Evolutionary conservation across 768 basidiomycete genomes (phyloP), one percentile per base, ranked within the genome.

Genomic region (Tulasnella sp.): DNA sequence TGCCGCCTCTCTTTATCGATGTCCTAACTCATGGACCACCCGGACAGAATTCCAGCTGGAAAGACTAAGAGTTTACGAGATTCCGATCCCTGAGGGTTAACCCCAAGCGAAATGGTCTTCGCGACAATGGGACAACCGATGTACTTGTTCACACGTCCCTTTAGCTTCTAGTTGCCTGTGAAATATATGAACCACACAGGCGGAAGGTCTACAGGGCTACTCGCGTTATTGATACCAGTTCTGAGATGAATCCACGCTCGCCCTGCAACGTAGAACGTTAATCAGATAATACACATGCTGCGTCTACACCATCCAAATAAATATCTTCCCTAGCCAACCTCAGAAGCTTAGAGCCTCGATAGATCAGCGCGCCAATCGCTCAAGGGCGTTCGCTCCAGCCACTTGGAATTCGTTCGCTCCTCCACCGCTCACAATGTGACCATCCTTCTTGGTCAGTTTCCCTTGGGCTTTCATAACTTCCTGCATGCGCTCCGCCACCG

Each of bases 401-500:
- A 95, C 89, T 85, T 96, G 94, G 86, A 95, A 96, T 84, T 96
- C 94, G 42, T 84, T 83, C 39, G 89, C 89, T 24, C 34, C 62
- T 36, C 88, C 87, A 76, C 88, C 90, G 81, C 90, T 90, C 81
- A 90, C 87, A 89, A 94, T 91, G 76, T 89, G 87, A 31, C 96
- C 97, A 39, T 90, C 90, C 85, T 92, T 92, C 88, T 93, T 97
- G 78, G 91, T 90, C 79, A 93, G 85, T 75, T 94, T 89, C 12
- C 96, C 97, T 83, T 95, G 94, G 18, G 89, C 88, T 68, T 97
- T 90, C 40, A 97, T 96, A 62, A 92, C 90, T 77, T 90, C 90
- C 83, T 92, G 91, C 97, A 98, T 98, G 42, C 96, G 90, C 84
- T 87, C 88, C 85, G 95, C 95, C 18, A 92, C 90, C 42, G 90